A percentile compares a stretch with the other conserved stretches of the same genome.
These are phyloP conservation scores for Pinus tabuliformis DNA, from an alignment of 75 land plant genomes.

Conservation along the genomic window DNA sequence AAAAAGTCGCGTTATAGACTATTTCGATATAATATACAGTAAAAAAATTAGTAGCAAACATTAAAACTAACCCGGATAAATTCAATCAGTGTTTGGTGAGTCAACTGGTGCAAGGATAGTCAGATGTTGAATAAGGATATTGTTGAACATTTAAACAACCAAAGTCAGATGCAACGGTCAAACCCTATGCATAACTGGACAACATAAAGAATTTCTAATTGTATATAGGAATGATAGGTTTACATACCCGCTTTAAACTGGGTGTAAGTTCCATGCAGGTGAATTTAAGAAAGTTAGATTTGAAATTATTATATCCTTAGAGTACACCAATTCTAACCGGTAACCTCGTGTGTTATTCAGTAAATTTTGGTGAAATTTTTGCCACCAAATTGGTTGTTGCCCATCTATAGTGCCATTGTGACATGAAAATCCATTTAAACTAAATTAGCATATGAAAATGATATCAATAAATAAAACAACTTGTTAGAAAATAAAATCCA, in stretches of 20 bases:
- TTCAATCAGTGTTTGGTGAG: conserved; percentile 1
- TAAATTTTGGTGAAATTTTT: conserved; percentile 26
- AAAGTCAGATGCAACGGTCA: not conserved
- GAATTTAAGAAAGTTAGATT: conserved; percentile 61
- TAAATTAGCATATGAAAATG: not conserved
- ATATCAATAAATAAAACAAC: not conserved
- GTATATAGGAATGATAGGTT: too few relatives aligned
- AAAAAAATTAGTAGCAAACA: too few relatives aligned
- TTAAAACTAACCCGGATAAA: too few relatives aligned
- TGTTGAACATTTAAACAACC: conserved; percentile 13
- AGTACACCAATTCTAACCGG: conserved; percentile 54
- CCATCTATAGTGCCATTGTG: conserved; percentile 77
- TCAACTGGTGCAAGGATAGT: conserved; percentile 32
- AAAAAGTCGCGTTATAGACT: too few relatives aligned
- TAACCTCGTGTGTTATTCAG: conserved; percentile 58
- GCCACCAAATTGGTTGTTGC: conserved; percentile 72
- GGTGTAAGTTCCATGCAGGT: conserved; percentile 75
- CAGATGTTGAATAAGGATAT: conserved; percentile 21
- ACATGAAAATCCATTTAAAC: conserved; percentile 7
- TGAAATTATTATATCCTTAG: conserved; percentile 50
- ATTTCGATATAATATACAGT: too few relatives aligned
- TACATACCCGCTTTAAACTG: conserved; percentile 67
- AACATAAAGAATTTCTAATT: not conserved
- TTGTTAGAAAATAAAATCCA: not conserved
- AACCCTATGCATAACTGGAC: not conserved